Evolutionary conservation across 169 alveolate genomes (phyloP), one percentile per base, ranked within the genome.

Genomic region (Plasmodium relictum): DNA sequence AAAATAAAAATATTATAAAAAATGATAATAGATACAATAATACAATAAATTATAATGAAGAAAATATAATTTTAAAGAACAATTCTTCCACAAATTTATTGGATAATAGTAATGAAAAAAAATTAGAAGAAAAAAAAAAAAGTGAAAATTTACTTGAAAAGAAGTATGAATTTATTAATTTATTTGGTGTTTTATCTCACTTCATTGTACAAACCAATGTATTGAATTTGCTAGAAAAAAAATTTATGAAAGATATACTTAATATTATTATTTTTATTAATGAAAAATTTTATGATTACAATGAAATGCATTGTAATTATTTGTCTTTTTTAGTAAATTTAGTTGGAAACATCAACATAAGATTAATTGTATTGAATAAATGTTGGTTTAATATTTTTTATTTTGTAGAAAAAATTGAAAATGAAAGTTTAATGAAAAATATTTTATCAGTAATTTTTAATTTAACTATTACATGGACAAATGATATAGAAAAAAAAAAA

Each of bases 161-260:
- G 2, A 62, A 63, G 18, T 62, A 62, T 8, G 89, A 76, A 44
- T 24, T 62, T 16, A 54, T 69, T 2, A 61, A 48, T 20, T 14
- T 76, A 31, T 76, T 76, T n/a, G 76, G 76, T 22, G 26, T 76
- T 14, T 16, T 76, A 26, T 61, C 89, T 3, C 31, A 76, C 63
- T 56, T 76, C 9, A 62, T 61, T n/a, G 22, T 76, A 12, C 24
- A 12, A 3, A 39, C 72, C 5, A 39, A 63, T n/a, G 31, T 50
- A 6, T 12, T 65, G 8, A 41, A 61, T 45, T 41, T 76, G 3
- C 8, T 76, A 26, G 89, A 76, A 41, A 76, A 48, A 22, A 10
- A 37, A 0, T 76, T 44, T 44, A 22, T 62, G 31, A 63, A 39
- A 20, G 10, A 63, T 41, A 37, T 76, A 10, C 31, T 76, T 9